Evolutionary conservation across 495 filamentous ascomycete species (phyloP).

Genomic region (Penicillium cataractarum): DNA sequence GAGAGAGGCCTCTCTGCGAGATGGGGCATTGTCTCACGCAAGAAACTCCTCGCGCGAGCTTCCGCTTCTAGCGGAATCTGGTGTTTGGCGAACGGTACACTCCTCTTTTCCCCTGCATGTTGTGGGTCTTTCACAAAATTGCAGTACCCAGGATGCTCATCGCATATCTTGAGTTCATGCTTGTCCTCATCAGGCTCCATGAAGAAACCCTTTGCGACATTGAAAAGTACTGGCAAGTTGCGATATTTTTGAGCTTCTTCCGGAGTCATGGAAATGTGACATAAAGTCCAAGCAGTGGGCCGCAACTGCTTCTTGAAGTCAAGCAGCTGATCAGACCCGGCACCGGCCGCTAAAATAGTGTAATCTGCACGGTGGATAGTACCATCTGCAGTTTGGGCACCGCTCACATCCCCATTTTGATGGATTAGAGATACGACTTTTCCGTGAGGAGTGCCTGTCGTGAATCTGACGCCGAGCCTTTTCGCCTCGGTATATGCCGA

Average conservation of each 20-base stretch:
- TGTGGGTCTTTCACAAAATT: slow-evolving; percentile 40
- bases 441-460: slow-evolving; percentile 43
- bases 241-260: slow-evolving; percentile 46
- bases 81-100: slow-evolving; percentile 49
- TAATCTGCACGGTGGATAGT: slow-evolving; percentile 36
- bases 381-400: slow-evolving; percentile 43
- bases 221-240: slow-evolving; percentile 55
- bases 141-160: slow-evolving; percentile 60
- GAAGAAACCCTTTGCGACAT: slow-evolving; percentile 57
- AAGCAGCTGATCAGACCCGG: slow-evolving; percentile 48
- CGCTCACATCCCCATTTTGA: slow-evolving; percentile 36
- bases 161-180: slow-evolving; percentile 57
- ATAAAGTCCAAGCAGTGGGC: slow-evolving; percentile 57
- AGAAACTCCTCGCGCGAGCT: slow-evolving; percentile 42
- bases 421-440: slow-evolving; percentile 41
- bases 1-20: slow-evolving; percentile 48
- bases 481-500: slow-evolving; percentile 48
- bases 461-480: slow-evolving; percentile 48
- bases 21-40: slow-evolving; percentile 55
- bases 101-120: slow-evolving; percentile 28
- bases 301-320: slow-evolving; percentile 57
- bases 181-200: slow-evolving; percentile 58
- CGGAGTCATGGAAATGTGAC: slow-evolving; percentile 51
- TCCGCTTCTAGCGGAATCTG: slow-evolving; percentile 54
- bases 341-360: slow-evolving; percentile 53